Evolutionary conservation across 2,329 filamentous ascomycete species (phyloP), one percentile per base, ranked within the genome.

Genomic region (Monilinia fructicola): DNA sequence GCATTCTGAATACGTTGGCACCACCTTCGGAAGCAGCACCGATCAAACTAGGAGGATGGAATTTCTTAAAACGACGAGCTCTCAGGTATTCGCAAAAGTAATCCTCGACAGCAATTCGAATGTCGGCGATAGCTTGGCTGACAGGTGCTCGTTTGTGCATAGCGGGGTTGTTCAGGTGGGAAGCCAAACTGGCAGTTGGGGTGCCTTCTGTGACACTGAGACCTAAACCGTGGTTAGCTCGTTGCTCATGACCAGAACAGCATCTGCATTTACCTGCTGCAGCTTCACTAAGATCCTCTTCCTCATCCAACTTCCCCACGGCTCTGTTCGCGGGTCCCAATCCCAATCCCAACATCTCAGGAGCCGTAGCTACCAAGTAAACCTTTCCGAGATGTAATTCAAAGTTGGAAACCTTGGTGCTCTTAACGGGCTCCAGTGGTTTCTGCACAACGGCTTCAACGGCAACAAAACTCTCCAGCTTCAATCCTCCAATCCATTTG

Each of bases 21-120:
- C 95, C 95, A 74, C 95, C 94, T 80, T 99, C 95, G 4, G 92
- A 95, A 5, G 95, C 91, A 18, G 94, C 90, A 60, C 90, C 93
- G 65, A 96, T 91, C 54, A 99, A 83, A 78, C 93, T 94, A 12
- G 95, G 93, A 2, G 93, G 91, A 77, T 97, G 92, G 75, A 97
- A 93, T 78, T 91, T 87, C 70, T 89, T 87, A 78, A 97, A 96
- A 64, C 87, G 86, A 68, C 85, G 85, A 71, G 85, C 83, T 68
- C 89, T 84, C 72, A 97, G 88, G 78, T 93, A 98, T 72, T 93
- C 88, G 67, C 84, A 82, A 79, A 96, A 96, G 16, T 95, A 82
- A 65, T 78, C 75, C 71, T 81, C 78, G 28, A 80, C 77, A 53
- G 78, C 78, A 68, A 75, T 74, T 52, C 74, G 71, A 35, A 84